These are phyloP conservation scores for Cercospora sp. DNA, from an alignment of 2,329 filamentous ascomycete genomes.

Conservation along the genomic window DNA sequence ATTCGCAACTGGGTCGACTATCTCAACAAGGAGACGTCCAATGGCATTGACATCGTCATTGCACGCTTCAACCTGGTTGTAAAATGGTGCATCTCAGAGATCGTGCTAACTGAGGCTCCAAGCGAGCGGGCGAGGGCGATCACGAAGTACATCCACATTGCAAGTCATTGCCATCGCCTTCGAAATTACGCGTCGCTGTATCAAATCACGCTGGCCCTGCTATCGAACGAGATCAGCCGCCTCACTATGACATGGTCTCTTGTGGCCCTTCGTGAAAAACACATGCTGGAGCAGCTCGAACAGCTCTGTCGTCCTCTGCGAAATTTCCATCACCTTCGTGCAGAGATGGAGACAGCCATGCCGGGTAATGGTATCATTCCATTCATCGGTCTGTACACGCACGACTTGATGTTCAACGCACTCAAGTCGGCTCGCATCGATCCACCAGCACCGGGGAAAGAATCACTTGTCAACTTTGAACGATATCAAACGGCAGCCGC, in stretches of 20 bases:
- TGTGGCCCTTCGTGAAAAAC: slow-evolving; percentile 64
- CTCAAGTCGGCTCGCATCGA: slow-evolving; percentile 74
- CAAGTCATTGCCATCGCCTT: slow-evolving; percentile 69
- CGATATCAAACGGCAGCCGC: slow-evolving; percentile 72
- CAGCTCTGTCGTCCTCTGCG: slow-evolving; percentile 71
- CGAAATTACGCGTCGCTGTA: slow-evolving; percentile 84
- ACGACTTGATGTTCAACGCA: slow-evolving; percentile 78
- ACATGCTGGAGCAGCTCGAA: slow-evolving; percentile 69
- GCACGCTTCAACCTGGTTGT: slow-evolving; percentile 86
- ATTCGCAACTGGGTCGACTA: slow-evolving; percentile 72
- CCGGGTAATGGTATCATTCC: slow-evolving; percentile 75
- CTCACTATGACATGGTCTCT: slow-evolving; percentile 70
- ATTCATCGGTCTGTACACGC: slow-evolving; percentile 78
- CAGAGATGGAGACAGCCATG: slow-evolving; percentile 68
- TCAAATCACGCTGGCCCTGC: slow-evolving; percentile 74
- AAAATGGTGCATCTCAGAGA: slow-evolving; percentile 81
- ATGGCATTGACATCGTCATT: slow-evolving; percentile 77
- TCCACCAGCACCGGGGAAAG: slow-evolving; percentile 47
- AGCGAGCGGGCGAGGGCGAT: slow-evolving; percentile 75
- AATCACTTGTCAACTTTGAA: slow-evolving; percentile 80
- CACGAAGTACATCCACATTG: slow-evolving; percentile 80
- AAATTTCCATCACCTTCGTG: slow-evolving; percentile 74
- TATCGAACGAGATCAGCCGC: slow-evolving; percentile 69
- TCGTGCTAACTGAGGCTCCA: slow-evolving; percentile 69
- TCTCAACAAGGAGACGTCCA: slow-evolving; percentile 57